Evolutionary conservation across 108 stramenopile species (phyloP).

Genomic region (Conticribra guillardii): DNA sequence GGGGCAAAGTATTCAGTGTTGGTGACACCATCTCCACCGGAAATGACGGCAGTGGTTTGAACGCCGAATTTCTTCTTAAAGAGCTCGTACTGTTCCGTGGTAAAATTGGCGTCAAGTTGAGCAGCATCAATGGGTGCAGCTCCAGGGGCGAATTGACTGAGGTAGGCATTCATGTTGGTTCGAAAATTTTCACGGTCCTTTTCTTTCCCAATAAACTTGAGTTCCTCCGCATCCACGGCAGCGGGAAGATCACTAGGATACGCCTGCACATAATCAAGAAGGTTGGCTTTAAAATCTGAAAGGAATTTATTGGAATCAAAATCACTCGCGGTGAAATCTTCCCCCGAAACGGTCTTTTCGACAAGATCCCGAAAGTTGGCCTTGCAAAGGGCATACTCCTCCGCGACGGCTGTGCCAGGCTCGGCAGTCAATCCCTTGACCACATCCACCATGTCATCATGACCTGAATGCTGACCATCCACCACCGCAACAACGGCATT

Average conservation of each 20-base stretch:
- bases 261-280: slow-evolving; percentile 62
- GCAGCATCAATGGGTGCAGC: slow-evolving; percentile 68
- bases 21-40: slow-evolving; percentile 69
- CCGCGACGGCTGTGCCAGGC: slow-evolving; percentile 79
- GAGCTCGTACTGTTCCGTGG: slow-evolving; percentile 75
- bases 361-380: slow-evolving; percentile 81
- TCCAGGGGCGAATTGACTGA: slow-evolving; percentile 76
- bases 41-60: slow-evolving; percentile 78
- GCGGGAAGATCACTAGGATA: slow-evolving; percentile 80
- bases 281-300: slow-evolving; percentile 76
- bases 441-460: slow-evolving; percentile 75
- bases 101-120: slow-evolving; percentile 68
- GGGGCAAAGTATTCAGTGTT: slow-evolving; percentile 65
- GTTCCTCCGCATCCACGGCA: slow-evolving; percentile 62
- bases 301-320: slow-evolving; percentile 54
- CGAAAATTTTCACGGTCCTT: slow-evolving; percentile 79
- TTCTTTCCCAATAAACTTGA: slow-evolving; percentile 82
- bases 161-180: slow-evolving; percentile 79
- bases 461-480: slow-evolving; percentile 74
- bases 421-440: slow-evolving; percentile 78
- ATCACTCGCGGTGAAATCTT: slow-evolving; percentile 52
- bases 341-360: slow-evolving; percentile 54
- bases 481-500: slow-evolving; percentile 85
- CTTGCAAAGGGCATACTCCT: slow-evolving; percentile 82
- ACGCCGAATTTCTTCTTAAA: slow-evolving; percentile 83